Base-by-base conservation (phyloP, 2,329 filamentous ascomycete genomes). In the Aureobasidium sp. region DNA sequence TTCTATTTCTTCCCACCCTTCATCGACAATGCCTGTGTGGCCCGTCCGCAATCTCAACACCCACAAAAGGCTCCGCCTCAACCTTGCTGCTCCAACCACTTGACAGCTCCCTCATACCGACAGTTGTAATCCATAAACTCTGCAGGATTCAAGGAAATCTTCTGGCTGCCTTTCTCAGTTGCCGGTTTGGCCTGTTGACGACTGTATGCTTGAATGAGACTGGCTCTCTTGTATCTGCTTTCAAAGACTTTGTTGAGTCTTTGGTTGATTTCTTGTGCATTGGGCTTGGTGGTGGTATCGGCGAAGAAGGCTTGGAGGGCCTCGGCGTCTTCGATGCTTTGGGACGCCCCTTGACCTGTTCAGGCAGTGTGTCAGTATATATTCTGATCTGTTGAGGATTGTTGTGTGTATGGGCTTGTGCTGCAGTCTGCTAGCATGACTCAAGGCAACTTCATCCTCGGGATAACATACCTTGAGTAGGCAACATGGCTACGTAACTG, bases 91-190 rank as follows among this genome's bases (percentile, higher is more conserved):
- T 58, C 42, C 35, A 58, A 40, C 67, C 67, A 72, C 6, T 69
- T 63, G 29, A 57, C 58, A 5, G 67, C 69, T 1, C 68, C 69
- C 38, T 60, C 54, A 54, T 71, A 72, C 10, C 55, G 53, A 47
- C 67, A 71, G 47, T 71, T 71, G 45, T 71, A 72, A 40, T 71
- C 64, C 67, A 71, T 68, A 38, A 72, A 73, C 55, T 72, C 64
- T n/a, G 62, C 67, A 1, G 69, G 67, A 4, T 66, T 66, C 62
- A 70, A 64, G 19, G 61, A 68, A 5, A 71, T 60, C 53, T 62
- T 63, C 7, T 57, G 64, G 21, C 59, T 63, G 0, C 60, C 62
- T 27, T 62, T 58, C 8, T 66, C 68, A 0, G 69, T 70, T 0
- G 66, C 70, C 2, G 71, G 68, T 47, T 61, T 67, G 4, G 70